These are phyloP conservation scores for Fraxinus platypoda DNA, from an alignment of 305 asterid species.

Conservation along the genomic window DNA sequence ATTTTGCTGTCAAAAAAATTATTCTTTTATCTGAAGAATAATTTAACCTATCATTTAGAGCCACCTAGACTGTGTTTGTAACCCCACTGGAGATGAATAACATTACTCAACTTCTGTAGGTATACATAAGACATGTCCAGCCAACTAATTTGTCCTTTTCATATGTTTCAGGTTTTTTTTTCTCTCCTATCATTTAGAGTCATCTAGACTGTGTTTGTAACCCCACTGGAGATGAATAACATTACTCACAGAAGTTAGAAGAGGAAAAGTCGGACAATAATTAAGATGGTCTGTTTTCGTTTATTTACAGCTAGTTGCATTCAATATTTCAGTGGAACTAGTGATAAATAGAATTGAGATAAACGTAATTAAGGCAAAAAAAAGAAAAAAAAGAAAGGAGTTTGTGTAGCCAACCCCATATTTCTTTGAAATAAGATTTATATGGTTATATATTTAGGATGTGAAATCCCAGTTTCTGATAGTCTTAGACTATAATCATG, in stretches of 20 bases:
- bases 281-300: neutral
- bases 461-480: neutral
- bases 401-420: neutral
- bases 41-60: too few species aligned
- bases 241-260: neutral
- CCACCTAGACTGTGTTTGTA: too few species aligned
- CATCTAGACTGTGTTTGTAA: too few species aligned
- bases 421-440: neutral
- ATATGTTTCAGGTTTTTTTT: too few species aligned
- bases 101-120: too few species aligned
- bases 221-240: too few species aligned
- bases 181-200: too few species aligned
- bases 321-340: neutral
- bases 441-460: neutral
- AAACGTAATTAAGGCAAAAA: too few species aligned
- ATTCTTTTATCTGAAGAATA: neutral
- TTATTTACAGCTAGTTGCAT: neutral
- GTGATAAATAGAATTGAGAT: neutral
- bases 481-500: neutral
- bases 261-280: neutral
- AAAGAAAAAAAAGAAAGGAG: too few species aligned
- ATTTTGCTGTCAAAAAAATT: neutral
- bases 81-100: too few species aligned
- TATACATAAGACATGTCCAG: too few species aligned
- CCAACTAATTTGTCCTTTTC: too few species aligned